A percentile compares a stretch with the other conserved stretches of the same genome.
phyloP scores from a whole-genome alignment of 202 grass and related monocot genomes.

The Carex arenaria region DNA sequence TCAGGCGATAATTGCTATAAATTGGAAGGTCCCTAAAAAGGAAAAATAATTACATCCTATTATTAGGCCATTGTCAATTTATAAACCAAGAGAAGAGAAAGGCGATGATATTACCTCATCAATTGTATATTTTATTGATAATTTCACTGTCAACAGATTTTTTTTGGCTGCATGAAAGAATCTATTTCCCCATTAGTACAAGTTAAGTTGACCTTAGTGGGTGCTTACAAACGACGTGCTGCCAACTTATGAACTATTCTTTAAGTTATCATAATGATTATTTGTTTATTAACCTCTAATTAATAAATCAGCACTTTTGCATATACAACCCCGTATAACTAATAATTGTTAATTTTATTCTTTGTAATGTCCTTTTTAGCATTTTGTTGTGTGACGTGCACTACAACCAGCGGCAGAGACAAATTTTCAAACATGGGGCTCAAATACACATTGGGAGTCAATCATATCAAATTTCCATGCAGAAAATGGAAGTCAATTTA shows the following conservation, averaged over 20 bases:
- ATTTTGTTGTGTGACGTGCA: not conserved
- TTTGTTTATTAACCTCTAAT: not conserved
- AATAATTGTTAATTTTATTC: not conserved
- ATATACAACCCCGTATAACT: not conserved
- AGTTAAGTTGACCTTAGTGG: conserved; percentile 19
- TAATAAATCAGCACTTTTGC: not conserved
- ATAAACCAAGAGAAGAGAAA: not conserved
- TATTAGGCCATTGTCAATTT: not conserved
- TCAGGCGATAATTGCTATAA: not conserved
- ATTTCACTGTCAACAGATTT: conserved; percentile 8
- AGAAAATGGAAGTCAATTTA: no score
- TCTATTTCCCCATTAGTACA: conserved; percentile 2
- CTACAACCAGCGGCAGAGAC: no score
- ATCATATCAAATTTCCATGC: no score
- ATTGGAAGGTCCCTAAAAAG: not conserved
- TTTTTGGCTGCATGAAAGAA: not conserved
- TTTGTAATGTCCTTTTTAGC: not conserved
- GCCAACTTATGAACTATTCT: conserved; percentile 9
- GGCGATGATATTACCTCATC: not conserved
- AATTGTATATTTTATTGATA: conserved; percentile 1
- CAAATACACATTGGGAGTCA: no score
- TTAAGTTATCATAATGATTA: not conserved
- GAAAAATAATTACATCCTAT: not conserved
- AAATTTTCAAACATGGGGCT: no score
- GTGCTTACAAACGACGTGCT: conserved; percentile 9